Base-by-base conservation (phyloP, 2,329 filamentous ascomycete species). In the Aureobasidium sp. region DNA sequence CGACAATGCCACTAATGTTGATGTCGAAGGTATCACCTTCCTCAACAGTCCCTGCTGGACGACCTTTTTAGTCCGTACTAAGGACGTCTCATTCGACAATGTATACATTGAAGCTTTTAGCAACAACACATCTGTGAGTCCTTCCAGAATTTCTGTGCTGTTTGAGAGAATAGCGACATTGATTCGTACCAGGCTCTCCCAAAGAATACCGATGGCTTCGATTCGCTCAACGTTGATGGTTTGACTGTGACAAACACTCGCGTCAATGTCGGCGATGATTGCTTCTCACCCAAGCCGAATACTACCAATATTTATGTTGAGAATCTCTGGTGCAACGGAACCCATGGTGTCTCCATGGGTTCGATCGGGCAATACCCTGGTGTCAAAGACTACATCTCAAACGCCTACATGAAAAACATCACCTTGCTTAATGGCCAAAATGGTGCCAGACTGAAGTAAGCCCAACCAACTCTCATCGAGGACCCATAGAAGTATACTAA, bases 1-100 rank as follows among this genome's bases (percentile, higher is more conserved):
- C 0, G 82, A 86, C 69, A 85, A 86, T 52, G 80, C 82, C 0
- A 86, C 83, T 5, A 80, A 84, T 25, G 70, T 86, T 2, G 77
- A 77, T 3, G 77, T 86, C 5, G 78, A 81, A 39, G 84, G 84
- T 1, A 83, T 86, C 59, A 79, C 81, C 17, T 78, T 85, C 66
- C 80, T 84, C 63, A 82, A 85, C 69, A 84, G 82, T 0, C 84
- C 84, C 1, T 85, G 82, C 74, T 86, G 84, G 84, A 85, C 80
- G 2, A 87, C 84, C 68, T 86, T 86, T 66, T 75, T 86, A 39
- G 82, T 86, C 15, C 79, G 79, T 36, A 84, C 78, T 66, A 76
- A 83, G 68, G 80, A 83, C 64, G 73, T 85, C 55, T 75, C 77
- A 2, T 83, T 82, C 62, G 78, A 80, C 42, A 75, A 84, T 62